Percentiles rank a stretch among this genome's conserved stretches.
Conservation (phyloP, 768 basidiomycete species). For the Suillus paluster region DNA sequence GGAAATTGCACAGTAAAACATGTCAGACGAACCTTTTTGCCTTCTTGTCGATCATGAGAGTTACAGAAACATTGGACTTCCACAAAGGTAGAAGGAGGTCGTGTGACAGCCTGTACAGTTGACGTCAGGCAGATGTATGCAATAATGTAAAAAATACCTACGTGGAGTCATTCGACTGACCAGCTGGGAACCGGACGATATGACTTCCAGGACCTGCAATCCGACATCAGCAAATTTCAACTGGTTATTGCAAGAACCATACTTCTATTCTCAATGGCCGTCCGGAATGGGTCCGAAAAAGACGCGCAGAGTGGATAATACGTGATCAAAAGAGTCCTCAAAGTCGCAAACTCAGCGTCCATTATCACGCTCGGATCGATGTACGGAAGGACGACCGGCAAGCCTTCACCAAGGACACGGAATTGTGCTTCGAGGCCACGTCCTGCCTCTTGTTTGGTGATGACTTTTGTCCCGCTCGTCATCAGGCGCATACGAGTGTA, state of each 20-base stretch:
- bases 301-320: constrained; percentile 79
- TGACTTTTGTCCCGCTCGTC: constrained; percentile 92
- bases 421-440: constrained; percentile 63
- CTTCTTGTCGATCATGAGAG: too few relatives aligned
- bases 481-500: constrained; percentile 85
- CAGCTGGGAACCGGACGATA: constrained; percentile 69
- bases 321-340: constrained; percentile 72
- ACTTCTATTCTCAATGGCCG: constrained; percentile 59
- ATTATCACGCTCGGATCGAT: constrained; percentile 68
- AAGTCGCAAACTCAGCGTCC: constrained; percentile 52
- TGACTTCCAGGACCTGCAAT: constrained; percentile 68
- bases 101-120: too few relatives aligned
- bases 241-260: constrained; percentile 28
- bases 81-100: too few relatives aligned
- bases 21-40: too few relatives aligned
- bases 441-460: constrained; percentile 85
- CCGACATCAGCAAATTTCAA: not conserved
- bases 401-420: constrained; percentile 82
- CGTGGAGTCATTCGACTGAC: constrained; percentile 54
- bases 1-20: too few relatives aligned
- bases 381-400: constrained; percentile 85
- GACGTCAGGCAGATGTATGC: not conserved
- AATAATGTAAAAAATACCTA: constrained; percentile 39
- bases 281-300: constrained; percentile 64
- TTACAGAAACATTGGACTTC: too few relatives aligned